Base-by-base conservation (phyloP, 83 land plant species). In the Larix sibirica region DNA sequence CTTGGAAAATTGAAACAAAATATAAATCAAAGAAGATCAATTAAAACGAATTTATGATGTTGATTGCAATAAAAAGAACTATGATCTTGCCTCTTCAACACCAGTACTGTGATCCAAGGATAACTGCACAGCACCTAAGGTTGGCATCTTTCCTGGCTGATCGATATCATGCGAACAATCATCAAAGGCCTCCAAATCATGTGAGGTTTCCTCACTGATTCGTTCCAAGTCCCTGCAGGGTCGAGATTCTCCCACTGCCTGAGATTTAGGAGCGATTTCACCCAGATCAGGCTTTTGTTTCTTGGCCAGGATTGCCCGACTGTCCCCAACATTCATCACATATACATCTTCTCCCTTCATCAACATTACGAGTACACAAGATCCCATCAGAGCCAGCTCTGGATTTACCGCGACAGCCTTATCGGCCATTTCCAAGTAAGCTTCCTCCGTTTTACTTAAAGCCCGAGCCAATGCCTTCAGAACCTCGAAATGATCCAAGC, bases 281-380 rank as follows among this genome's bases (percentile, higher is more conserved):
- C 85, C 87, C 2, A 87, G 67, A 80, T 91, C 92, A 7, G 89
- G 84, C 65, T 93, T 93, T 23, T 87, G 76, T 77, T 91, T 89
- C 79, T 91, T 91, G n/a, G 93, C 99, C 24, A 97, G 79, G 62
- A 97, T 90, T 9, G 97, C 99, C 9, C 99, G 81, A 71, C 99
- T 97, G 81, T 97, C 99, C 12, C 99, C 99, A 14, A 97, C 98
- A 84, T 97, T 97, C 95, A 97, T 88, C 70, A 97, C 86, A 83
- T 97, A 97, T n/a, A 97, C 97, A 89, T 97, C 98, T 60, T 95
- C 98, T 9, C 96, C 99, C 83, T 95, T 97, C 99, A 97, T 97
- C 80, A 97, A 82, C 99, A 95, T 97, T 61, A 97, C 99, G 86
- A 97, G 88, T 4, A 97, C 98, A 83, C 99, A 97, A 54, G 99